Evolutionary conservation across 208 protist species (phyloP), one percentile per base, ranked within the genome.

Genomic region (Leishmania tropica): DNA sequence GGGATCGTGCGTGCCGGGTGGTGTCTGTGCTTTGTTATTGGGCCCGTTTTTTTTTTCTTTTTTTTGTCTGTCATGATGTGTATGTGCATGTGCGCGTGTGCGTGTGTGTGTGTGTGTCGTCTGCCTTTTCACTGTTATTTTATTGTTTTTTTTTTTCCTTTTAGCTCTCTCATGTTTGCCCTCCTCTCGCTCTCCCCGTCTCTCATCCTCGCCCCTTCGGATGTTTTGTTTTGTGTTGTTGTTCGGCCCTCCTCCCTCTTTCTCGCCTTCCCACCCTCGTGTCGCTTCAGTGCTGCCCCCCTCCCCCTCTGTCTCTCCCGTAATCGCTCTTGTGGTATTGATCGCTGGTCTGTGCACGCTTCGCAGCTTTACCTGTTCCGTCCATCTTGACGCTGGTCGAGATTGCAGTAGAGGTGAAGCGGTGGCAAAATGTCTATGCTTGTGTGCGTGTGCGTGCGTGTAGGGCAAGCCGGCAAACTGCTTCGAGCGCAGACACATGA

Each of bases 121-220:
- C 53, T 81, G 37, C 68, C 78, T 81, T 78, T 24, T 65, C 65
- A 56, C 67, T 79, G 45, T 78, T 82, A 45, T 79, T 51, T 65
- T 48, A 28, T 21, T 40, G 45, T 62, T 28, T 81, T 85, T 56
- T n/a, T 79, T 56, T 8, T 51, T 58, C 21, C 60, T 81, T 54
- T n/a, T 51, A 45, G 19, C 37, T 24, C 35, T 51, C 48, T 56
- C 53, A 24, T 81, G 19, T 68, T 77, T 73, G 15, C 47, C 62
- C 31, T 35, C 72, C 35, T 45, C 47, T 83, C 58, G 17, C 76
- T 80, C 60, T 75, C 76, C 45, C 58, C 68, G 8, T 60, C 48
- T 79, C 54, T 83, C 80, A 35, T 80, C 72, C 8, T 74, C 35
- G 17, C 21, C 58, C 42, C 42, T 40, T 78, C 37, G 35, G 24